These are phyloP conservation scores for Penicillium cosmopolitanum DNA, from an alignment of 495 filamentous ascomycete species.

Conservation along the genomic window DNA sequence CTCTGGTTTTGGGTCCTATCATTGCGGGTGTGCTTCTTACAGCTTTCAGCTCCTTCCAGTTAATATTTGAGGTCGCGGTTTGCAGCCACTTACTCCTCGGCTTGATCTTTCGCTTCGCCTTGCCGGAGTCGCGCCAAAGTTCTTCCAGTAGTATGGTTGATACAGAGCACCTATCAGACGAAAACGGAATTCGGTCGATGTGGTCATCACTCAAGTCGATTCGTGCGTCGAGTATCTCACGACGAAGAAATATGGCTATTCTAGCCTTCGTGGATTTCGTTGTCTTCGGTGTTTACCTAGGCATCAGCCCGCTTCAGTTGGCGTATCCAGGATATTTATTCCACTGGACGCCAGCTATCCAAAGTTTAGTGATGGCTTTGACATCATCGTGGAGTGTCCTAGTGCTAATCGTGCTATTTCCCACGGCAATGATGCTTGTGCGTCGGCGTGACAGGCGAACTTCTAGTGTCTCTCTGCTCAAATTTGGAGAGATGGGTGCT, in stretches of 20 bases:
- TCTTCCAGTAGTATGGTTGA: background rate
- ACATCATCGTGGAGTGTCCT: conserved; percentile 14
- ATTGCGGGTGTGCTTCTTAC: conserved; percentile 9
- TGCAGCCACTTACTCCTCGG: background rate
- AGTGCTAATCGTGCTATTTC: conserved; percentile 11
- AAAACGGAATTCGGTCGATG: background rate
- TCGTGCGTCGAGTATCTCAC: background rate
- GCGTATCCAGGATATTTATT: conserved; percentile 9
- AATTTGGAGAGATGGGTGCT: conserved; percentile 9
- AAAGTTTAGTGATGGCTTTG: conserved; percentile 10
- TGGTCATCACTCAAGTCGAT: conserved; percentile 4
- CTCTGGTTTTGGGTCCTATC: conserved; percentile 6
- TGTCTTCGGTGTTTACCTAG: conserved; percentile 9
- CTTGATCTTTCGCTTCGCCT: background rate
- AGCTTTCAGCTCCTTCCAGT: background rate
- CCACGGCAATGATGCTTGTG: background rate
- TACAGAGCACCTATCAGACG: no score
- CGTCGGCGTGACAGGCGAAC: background rate
- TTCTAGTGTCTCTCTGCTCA: background rate
- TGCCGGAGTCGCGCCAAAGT: conserved; percentile 12
- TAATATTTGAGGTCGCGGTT: conserved; percentile 1
- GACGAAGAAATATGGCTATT: conserved; percentile 6
- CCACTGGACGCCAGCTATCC: conserved; percentile 8
- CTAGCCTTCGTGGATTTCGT: conserved; percentile 5
- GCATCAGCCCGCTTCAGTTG: conserved; percentile 4